Base-by-base conservation (phyloP, 768 basidiomycete species). In the Tephrocybe sp. region DNA sequence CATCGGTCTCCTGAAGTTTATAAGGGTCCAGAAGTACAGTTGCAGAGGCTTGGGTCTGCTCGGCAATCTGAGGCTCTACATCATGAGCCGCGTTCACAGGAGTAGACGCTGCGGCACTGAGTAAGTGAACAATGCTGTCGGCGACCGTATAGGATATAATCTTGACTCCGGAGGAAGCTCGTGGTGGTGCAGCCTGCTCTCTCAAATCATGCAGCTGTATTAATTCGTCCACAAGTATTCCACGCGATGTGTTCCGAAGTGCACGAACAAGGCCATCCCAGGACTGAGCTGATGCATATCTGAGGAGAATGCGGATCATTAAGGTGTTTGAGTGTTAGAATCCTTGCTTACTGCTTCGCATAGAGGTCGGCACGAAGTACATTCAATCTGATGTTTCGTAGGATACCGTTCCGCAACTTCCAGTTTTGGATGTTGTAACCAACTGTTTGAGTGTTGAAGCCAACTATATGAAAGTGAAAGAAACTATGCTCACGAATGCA, bases 401-500 rank as follows among this genome's bases (percentile, higher is more conserved):
- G 41, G 11, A 69, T 64, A 9, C 40, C 32, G 7, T 11, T 39
- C n/a, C 61, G 56, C 5, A 68, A 44, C 1, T 20, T 9, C 0
- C 0, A 26, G 3, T 50, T 52, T 13, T 20, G 12, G 23, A 65
- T 55, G 32, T 70, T 70, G 52, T 66, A 67, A 19, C 68, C 67
- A 34, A 67, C 67, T 66, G 22, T 22, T 22, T 45, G 38, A 23
- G 16, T 20, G 11, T 20, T 45, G 12, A 26, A 26, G 26, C 26
- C 7, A 7, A 3, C 4, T 4, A 26, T 26, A 26, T 40, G 33
- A 47, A 22, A 20, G 11, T 39, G 34, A 13, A 17, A 50, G 38
- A 45, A 44, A 4, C 14, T 12, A 8, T 39, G 49, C 50, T 20
- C 60, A 83, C 83, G 54, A 30, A 83, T 59, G 49, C 73, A 76